Evolutionary conservation across 1,284 basidiomycete genomes (phyloP).

Genomic region (Moniliophthora roreri): DNA sequence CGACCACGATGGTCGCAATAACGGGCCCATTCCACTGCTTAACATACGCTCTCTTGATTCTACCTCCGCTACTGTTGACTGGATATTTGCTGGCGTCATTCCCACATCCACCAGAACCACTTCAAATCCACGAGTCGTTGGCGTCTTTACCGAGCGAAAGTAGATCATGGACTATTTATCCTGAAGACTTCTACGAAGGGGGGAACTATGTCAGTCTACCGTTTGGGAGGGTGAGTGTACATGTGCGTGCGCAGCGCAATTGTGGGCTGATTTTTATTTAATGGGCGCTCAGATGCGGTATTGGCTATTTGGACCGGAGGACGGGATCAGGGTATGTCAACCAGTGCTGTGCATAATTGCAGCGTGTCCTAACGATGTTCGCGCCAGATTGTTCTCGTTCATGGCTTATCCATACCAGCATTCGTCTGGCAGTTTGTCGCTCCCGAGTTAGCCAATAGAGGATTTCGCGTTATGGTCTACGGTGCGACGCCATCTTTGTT

Average conservation of each 20-base stretch:
- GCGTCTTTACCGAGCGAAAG: conserved; percentile 51
- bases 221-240: conserved; percentile 48
- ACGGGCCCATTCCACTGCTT: conserved; percentile 44
- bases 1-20: conserved; percentile 9
- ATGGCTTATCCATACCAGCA: conserved; percentile 74
- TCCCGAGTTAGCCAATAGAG: conserved; percentile 55
- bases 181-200: conserved; percentile 62
- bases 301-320: conserved; percentile 70
- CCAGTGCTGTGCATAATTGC: neutral
- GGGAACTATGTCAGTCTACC: conserved; percentile 67
- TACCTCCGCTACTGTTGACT: conserved; percentile 58
- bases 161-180: conserved; percentile 67
- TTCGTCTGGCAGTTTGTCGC: conserved; percentile 76
- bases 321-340: conserved; percentile 60
- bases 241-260: neutral
- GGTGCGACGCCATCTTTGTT: conserved; percentile 38
- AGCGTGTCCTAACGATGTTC: neutral
- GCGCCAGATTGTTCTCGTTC: conserved; percentile 67
- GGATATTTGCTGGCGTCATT: conserved; percentile 64
- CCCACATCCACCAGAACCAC: conserved; percentile 51
- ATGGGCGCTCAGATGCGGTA: conserved; percentile 55
- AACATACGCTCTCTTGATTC: conserved; percentile 52
- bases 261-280: neutral
- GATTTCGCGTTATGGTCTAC: conserved; percentile 75
- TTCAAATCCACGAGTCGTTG: conserved; percentile 55